Conservation (phyloP, 208 protist species). For the Trypanosoma lewisi region DNA sequence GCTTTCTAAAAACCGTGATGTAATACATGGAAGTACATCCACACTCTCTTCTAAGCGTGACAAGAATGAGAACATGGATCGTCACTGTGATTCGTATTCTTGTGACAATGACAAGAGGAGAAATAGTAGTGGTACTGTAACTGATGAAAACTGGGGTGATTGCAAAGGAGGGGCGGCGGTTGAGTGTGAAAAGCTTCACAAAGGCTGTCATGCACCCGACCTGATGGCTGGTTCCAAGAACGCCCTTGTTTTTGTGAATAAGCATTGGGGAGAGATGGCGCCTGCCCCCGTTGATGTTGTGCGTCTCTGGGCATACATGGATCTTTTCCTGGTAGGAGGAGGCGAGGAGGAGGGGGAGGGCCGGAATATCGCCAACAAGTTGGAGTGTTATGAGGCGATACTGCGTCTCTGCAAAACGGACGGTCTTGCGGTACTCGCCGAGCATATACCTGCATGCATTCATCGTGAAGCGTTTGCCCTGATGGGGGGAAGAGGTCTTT, state of each 20-base stretch:
- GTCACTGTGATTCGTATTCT: background rate
- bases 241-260: slow-evolving; percentile 14
- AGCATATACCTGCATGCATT: slow-evolving; percentile 18
- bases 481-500: slow-evolving; percentile 20
- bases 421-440: background rate
- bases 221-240: background rate
- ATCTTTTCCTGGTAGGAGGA: slow-evolving; percentile 15
- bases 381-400: slow-evolving; percentile 18
- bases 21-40: background rate
- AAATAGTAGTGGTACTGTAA: background rate
- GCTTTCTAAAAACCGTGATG: background rate
- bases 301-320: slow-evolving; percentile 20
- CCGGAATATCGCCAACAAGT: background rate
- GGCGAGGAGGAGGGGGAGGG: too few relatives aligned
- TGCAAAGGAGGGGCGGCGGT: background rate
- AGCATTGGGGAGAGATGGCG: slow-evolving; percentile 1
- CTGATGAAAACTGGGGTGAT: background rate
- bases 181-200: background rate
- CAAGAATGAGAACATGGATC: background rate
- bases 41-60: background rate
- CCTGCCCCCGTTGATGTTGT: background rate
- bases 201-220: background rate
- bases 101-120: background rate
- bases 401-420: slow-evolving; percentile 12
- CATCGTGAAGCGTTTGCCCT: slow-evolving; percentile 24